These are phyloP conservation scores for Arthromyces matolae DNA, from an alignment of 768 basidiomycete species.

Conservation along the genomic window DNA sequence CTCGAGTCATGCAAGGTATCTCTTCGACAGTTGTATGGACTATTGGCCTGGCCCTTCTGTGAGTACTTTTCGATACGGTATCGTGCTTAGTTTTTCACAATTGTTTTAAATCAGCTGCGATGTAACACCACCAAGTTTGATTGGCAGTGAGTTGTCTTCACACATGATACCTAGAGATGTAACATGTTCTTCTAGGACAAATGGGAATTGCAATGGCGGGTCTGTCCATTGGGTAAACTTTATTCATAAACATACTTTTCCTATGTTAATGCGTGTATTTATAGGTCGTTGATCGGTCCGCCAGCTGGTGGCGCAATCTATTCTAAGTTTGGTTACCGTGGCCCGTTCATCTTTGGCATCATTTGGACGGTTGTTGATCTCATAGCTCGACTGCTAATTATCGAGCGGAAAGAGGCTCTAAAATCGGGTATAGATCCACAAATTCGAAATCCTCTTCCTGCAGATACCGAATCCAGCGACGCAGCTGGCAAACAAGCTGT, in stretches of 20 bases:
- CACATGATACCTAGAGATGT: not conserved
- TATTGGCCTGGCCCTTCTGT: conserved; percentile 59
- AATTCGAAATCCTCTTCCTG: too few relatives aligned
- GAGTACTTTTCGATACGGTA: conserved; percentile 14
- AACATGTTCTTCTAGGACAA: conserved; percentile 36
- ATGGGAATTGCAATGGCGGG: conserved; percentile 60
- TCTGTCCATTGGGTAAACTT: conserved; percentile 46
- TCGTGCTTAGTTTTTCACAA: not conserved
- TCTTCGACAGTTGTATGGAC: conserved; percentile 62
- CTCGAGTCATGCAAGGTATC: conserved; percentile 56
- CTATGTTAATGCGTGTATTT: conserved; percentile 4
- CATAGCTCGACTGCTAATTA: conserved; percentile 48
- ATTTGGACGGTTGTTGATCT: conserved; percentile 46
- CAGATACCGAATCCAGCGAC: not conserved
- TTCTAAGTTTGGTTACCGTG: conserved; percentile 52
- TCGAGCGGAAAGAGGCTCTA: conserved; percentile 51
- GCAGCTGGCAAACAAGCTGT: too few relatives aligned
- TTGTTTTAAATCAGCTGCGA: conserved; percentile 44
- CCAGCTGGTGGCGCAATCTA: conserved; percentile 57
- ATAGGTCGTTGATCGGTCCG: conserved; percentile 51
- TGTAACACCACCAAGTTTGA: conserved; percentile 41
- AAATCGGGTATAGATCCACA: conserved; percentile 45
- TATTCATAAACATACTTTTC: not conserved
- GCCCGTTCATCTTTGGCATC: conserved; percentile 55
- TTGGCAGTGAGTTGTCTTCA: conserved; percentile 41